Conservation (phyloP, 306 rosid genomes). For the Lagenaria siceraria region DNA sequence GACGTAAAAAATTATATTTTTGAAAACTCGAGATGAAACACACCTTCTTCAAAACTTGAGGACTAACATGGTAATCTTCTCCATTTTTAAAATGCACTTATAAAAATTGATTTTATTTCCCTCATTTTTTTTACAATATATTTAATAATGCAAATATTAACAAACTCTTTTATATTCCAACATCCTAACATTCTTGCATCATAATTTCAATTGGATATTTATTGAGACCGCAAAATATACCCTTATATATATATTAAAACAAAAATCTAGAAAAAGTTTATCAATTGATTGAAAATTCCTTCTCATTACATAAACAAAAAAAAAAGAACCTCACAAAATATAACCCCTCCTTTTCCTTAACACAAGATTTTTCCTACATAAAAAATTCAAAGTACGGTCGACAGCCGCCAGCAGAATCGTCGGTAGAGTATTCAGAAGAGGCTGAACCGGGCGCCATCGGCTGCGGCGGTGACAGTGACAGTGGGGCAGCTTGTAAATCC, state of each 20-base stretch:
- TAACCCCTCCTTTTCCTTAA: not conserved
- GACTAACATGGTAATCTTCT: too few relatives aligned
- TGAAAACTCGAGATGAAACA: too few relatives aligned
- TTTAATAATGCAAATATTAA: too few relatives aligned
- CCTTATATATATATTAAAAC: not conserved
- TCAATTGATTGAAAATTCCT: not conserved
- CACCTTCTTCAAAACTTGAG: too few relatives aligned
- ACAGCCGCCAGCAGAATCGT: not conserved
- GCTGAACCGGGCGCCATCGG: not conserved
- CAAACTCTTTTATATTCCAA: not conserved
- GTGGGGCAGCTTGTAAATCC: slow-evolving; percentile 18
- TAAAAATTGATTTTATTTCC: too few relatives aligned
- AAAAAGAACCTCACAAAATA: not conserved
- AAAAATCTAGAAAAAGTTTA: not conserved
- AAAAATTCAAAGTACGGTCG: not conserved
- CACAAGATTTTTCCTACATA: not conserved
- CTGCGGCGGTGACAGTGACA: not conserved
- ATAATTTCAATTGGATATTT: too few relatives aligned
- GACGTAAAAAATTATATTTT: too few relatives aligned
- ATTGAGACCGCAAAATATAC: not conserved
- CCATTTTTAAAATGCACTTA: too few relatives aligned
- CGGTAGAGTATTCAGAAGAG: not conserved
- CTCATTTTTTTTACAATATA: too few relatives aligned
- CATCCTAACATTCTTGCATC: not conserved
- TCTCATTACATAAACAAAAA: not conserved